Evolutionary conservation across 768 basidiomycete genomes (phyloP).

Genomic region (Boletus rubroflammeus): DNA sequence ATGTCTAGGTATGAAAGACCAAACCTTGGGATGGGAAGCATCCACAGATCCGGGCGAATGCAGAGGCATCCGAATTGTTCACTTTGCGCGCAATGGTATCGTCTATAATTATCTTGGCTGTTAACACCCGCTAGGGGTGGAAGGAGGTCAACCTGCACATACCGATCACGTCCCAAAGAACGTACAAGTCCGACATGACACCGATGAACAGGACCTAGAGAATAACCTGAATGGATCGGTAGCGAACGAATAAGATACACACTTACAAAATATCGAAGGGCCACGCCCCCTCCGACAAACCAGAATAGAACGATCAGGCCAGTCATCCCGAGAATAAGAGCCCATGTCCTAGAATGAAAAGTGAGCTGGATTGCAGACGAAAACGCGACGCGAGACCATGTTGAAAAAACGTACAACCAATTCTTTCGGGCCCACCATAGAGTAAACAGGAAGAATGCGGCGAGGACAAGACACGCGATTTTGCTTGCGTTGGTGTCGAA

Average conservation of each 20-base stretch:
- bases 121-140: not conserved
- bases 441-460: constrained; percentile 82
- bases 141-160: constrained; percentile 14
- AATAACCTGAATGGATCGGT: not conserved
- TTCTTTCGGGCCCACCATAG: constrained; percentile 85
- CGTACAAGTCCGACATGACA: constrained; percentile 84
- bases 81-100: constrained; percentile 82
- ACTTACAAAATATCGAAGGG: constrained; percentile 72
- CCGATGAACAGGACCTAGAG: constrained; percentile 75
- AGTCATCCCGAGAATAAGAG: constrained; percentile 72
- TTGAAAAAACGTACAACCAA: constrained; percentile 51
- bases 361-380: not conserved
- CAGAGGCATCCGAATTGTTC: constrained; percentile 83
- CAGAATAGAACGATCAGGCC: constrained; percentile 79
- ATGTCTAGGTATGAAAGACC: not conserved
- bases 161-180: constrained; percentile 87
- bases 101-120: constrained; percentile 48
- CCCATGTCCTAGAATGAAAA: constrained; percentile 61
- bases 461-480: constrained; percentile 73
- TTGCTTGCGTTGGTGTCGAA: constrained; percentile 90
- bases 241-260: not conserved
- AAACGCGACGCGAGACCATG: no score
- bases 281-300: constrained; percentile 73
- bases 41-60: constrained; percentile 80
- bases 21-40: constrained; percentile 80